Conservation (phyloP, 1,139 yeast genomes). For the Hemisphaericaspora subhashii region DNA sequence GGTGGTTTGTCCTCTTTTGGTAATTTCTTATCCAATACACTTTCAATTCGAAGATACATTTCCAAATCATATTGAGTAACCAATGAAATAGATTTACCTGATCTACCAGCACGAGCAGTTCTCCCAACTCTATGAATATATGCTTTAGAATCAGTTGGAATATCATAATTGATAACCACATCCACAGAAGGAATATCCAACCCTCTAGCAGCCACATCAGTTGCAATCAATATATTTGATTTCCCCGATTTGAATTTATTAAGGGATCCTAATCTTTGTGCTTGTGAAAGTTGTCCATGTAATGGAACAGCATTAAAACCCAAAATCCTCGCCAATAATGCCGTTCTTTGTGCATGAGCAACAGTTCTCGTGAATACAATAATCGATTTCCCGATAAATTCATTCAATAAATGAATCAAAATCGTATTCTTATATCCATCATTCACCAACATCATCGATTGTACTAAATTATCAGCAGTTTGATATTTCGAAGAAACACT, state of each 20-base stretch:
- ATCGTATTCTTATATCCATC: constrained; percentile 91
- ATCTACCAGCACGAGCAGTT: constrained; percentile 96
- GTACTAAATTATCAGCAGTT: constrained; percentile 89
- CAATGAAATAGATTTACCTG: constrained; percentile 88
- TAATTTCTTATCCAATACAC: constrained; percentile 74
- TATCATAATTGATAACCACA: constrained; percentile 87
- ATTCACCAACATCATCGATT: constrained; percentile 87
- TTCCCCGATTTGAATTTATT: constrained; percentile 89
- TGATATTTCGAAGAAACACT: constrained; percentile 87
- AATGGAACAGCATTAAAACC: constrained; percentile 91
- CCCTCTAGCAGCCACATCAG: constrained; percentile 98
- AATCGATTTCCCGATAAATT: constrained; percentile 79
- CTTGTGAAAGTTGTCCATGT: constrained; percentile 91
- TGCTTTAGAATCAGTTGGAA: constrained; percentile 97
- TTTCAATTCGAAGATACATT: constrained; percentile 82
- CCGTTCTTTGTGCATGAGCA: constrained; percentile 91
- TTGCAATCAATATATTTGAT: constrained; percentile 82
- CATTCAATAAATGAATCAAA: constrained; percentile 78
- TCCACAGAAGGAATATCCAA: constrained; percentile 95
- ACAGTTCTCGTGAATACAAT: constrained; percentile 93
- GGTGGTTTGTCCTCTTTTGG: constrained; percentile 79
- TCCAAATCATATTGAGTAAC: constrained; percentile 96
- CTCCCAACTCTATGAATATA: constrained; percentile 97
- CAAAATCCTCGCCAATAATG: constrained; percentile 73
- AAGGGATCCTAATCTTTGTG: constrained; percentile 88